phyloP scores from a whole-genome alignment of 139 green algal genomes.

The Chlorella sorokiniana region DNA sequence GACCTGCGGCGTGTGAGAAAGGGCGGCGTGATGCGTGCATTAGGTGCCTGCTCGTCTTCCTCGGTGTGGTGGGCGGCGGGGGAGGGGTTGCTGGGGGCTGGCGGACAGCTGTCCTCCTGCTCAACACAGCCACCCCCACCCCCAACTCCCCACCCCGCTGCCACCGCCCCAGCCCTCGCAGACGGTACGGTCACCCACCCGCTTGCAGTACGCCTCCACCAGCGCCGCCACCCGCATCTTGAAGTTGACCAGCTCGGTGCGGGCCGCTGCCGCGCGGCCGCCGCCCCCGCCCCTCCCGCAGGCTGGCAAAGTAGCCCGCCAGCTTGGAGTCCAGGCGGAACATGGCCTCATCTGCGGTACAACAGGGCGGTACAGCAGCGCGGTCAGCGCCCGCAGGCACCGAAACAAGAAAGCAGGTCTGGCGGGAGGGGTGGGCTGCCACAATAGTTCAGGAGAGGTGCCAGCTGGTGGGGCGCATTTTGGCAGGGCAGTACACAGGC shows the following conservation, averaged over 20 bases:
- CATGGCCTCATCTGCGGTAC: slow-evolving; percentile 73
- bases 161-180: not conserved
- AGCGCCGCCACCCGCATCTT: slow-evolving; percentile 70
- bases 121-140: not conserved
- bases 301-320: slow-evolving; percentile 55
- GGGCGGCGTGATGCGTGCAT: not conserved
- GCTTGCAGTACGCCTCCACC: slow-evolving; percentile 71
- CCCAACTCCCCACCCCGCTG: not conserved
- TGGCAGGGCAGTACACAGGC: not conserved
- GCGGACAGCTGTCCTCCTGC: not conserved
- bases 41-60: not conserved
- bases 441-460: not conserved
- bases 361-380: not conserved
- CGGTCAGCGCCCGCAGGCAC: too few species aligned
- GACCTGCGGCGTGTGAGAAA: slow-evolving; percentile 19
- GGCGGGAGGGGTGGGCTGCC: not conserved
- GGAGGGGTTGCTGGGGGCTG: not conserved
- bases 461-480: not conserved
- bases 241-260: slow-evolving; percentile 63
- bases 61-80: too few species aligned
- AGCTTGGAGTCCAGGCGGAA: slow-evolving; percentile 78
- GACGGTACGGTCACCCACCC: slow-evolving; percentile 40
- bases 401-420: not conserved
- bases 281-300: slow-evolving; percentile 40
- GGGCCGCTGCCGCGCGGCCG: slow-evolving; percentile 35